Evolutionary conservation across 345 rosid species (phyloP).

Genomic region (Mangifera indica): DNA sequence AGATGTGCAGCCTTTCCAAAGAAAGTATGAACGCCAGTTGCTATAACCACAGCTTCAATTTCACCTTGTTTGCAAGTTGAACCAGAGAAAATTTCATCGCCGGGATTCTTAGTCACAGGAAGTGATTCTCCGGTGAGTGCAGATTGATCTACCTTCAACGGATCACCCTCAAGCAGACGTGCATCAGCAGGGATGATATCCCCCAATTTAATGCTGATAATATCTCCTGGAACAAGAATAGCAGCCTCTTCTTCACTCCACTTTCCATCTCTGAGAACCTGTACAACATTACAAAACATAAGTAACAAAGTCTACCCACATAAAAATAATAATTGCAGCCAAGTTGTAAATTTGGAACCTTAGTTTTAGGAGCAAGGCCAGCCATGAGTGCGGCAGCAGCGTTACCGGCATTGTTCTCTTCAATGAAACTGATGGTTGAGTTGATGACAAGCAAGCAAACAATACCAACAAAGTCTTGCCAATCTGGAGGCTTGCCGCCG

Average conservation of each 20-base stretch:
- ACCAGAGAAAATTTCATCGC: slow-evolving; percentile 73
- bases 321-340: too few species aligned
- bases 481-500: slow-evolving; percentile 62
- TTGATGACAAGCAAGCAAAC: slow-evolving; percentile 67
- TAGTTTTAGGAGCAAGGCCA: slow-evolving; percentile 67
- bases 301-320: neutral
- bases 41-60: slow-evolving; percentile 82
- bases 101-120: slow-evolving; percentile 65
- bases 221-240: slow-evolving; percentile 82
- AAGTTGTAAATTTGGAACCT: slow-evolving; percentile 37
- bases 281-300: neutral
- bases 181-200: slow-evolving; percentile 93
- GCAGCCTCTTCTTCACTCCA: slow-evolving; percentile 81
- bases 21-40: slow-evolving; percentile 86
- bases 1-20: slow-evolving; percentile 93
- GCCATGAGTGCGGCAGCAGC: slow-evolving; percentile 96
- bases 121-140: slow-evolving; percentile 69
- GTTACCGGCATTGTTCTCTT: slow-evolving; percentile 89
- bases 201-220: slow-evolving; percentile 75
- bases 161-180: slow-evolving; percentile 85
- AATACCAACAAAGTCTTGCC: slow-evolving; percentile 78
- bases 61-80: slow-evolving; percentile 92
- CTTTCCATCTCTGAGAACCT: slow-evolving; percentile 75
- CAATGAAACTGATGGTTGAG: slow-evolving; percentile 80
- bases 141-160: slow-evolving; percentile 70